Evolutionary conservation across 2,329 filamentous ascomycete species (phyloP), one percentile per base, ranked within the genome.

Genomic region (Bimuria novae-zelandiae): DNA sequence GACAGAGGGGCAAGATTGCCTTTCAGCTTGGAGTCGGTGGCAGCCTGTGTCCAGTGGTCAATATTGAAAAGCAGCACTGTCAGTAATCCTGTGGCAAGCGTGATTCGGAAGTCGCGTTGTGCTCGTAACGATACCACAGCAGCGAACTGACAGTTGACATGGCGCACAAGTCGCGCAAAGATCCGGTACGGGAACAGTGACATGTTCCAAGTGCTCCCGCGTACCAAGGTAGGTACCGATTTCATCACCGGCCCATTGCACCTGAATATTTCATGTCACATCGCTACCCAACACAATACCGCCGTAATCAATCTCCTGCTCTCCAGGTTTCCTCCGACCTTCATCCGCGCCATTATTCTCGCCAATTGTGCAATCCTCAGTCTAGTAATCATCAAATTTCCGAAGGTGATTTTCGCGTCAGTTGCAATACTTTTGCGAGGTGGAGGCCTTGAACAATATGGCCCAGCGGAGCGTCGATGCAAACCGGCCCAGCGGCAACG

Each of bases 401-500:
- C 39, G 29, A 50, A 19, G 12, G 36, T n/a, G 41, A 14, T 29
- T 48, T 52, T 32, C 29, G 43, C 36, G 22, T 48, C 50, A 27
- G 36, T 37, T n/a, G 8, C 32, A 30, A 44, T 42, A 12, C n/a
- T 16, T 33, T 25, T n/a, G n/a, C n/a, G n/a, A n/a, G n/a, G n/a
- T n/a, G n/a, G n/a, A n/a, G n/a, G 25, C 47, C 16, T 19, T 21
- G 10, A 16, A 22, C 51, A 51, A 48, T 54, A 57, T 54, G 54
- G 54, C 54, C 47, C 40, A 57, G 47, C 54, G 54, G 51, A 54
- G 36, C 45, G 33, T 16, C 14, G 8, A 37, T 5, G 22, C 42
- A 39, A 49, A 30, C 39, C 44, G 44, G 44, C 33, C 23, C 44
- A 47, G 44, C 44, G 44, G 44, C 32, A 46, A 33, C 10, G 32